phyloP scores from a whole-genome alignment of 129 eudicot species.

The Helichrysum umbraculigerum region DNA sequence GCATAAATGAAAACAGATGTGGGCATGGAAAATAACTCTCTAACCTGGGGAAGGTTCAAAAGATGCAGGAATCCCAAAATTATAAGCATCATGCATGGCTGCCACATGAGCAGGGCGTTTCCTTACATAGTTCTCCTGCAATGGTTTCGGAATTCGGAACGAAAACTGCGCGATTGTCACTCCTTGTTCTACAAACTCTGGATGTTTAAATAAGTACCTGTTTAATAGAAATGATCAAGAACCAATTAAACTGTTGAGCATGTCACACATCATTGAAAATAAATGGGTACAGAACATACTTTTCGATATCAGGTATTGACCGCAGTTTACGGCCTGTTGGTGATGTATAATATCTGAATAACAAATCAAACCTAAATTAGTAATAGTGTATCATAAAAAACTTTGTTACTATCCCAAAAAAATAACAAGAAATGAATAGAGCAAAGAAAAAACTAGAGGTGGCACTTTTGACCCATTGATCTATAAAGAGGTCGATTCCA shows the following conservation, averaged over 20 bases:
- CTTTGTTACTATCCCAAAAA: not conserved
- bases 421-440: not conserved
- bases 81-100: slow-evolving; percentile 31
- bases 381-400: not conserved
- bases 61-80: slow-evolving; percentile 20
- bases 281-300: slow-evolving; percentile 34
- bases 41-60: slow-evolving; percentile 43
- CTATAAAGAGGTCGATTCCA: not conserved
- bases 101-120: slow-evolving; percentile 46
- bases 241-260: not conserved
- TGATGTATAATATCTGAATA: slow-evolving; percentile 67
- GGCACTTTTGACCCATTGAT: slow-evolving; percentile 9
- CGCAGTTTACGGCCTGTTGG: slow-evolving; percentile 74
- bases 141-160: slow-evolving; percentile 70
- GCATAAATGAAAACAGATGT: not conserved
- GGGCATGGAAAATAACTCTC: slow-evolving; percentile 6
- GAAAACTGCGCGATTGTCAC: slow-evolving; percentile 67
- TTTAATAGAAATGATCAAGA: slow-evolving; percentile 16
- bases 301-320: slow-evolving; percentile 72
- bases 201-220: slow-evolving; percentile 70
- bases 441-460: not conserved
- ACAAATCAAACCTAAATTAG: slow-evolving; percentile 12
- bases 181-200: slow-evolving; percentile 50
- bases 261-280: not conserved
- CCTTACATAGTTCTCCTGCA: slow-evolving; percentile 70